Conservation (phyloP, 805 yeast species). For the Hanseniaspora hatyaiensis region DNA sequence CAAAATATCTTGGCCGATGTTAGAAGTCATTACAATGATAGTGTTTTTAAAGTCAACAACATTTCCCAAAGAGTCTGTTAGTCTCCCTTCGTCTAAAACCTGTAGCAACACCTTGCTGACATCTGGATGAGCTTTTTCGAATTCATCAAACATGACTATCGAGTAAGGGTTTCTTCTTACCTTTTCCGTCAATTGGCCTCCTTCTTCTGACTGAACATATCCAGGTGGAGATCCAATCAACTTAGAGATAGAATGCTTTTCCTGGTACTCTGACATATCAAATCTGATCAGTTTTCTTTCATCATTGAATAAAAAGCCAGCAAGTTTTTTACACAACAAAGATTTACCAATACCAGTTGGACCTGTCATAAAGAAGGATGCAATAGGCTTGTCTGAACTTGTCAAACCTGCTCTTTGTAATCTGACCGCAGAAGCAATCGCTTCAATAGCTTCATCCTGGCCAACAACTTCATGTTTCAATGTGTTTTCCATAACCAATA, state of each 20-base stretch:
- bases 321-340: slow-evolving; percentile 82
- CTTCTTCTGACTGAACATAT: slow-evolving; percentile 83
- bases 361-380: slow-evolving; percentile 90
- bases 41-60: slow-evolving; percentile 90
- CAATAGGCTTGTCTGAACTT: slow-evolving; percentile 87
- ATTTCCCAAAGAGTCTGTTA: slow-evolving; percentile 91
- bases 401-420: slow-evolving; percentile 94
- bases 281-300: slow-evolving; percentile 77
- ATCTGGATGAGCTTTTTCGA: slow-evolving; percentile 94
- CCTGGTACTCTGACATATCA: slow-evolving; percentile 98
- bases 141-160: slow-evolving; percentile 86
- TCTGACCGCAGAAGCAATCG: slow-evolving; percentile 88
- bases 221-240: slow-evolving; percentile 98
- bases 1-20: slow-evolving; percentile 86
- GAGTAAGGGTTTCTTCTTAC: slow-evolving; percentile 91
- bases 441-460: slow-evolving; percentile 85
- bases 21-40: slow-evolving; percentile 90
- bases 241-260: slow-evolving; percentile 79
- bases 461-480: slow-evolving; percentile 75
- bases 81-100: slow-evolving; percentile 86
- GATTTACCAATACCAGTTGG: slow-evolving; percentile 99
- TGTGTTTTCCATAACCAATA: slow-evolving; percentile 74
- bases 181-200: slow-evolving; percentile 94
- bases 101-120: slow-evolving; percentile 82
- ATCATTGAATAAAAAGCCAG: slow-evolving; percentile 84